These are phyloP conservation scores for Cyclocybe aegerita DNA, from an alignment of 768 basidiomycete species.

Conservation along the genomic window DNA sequence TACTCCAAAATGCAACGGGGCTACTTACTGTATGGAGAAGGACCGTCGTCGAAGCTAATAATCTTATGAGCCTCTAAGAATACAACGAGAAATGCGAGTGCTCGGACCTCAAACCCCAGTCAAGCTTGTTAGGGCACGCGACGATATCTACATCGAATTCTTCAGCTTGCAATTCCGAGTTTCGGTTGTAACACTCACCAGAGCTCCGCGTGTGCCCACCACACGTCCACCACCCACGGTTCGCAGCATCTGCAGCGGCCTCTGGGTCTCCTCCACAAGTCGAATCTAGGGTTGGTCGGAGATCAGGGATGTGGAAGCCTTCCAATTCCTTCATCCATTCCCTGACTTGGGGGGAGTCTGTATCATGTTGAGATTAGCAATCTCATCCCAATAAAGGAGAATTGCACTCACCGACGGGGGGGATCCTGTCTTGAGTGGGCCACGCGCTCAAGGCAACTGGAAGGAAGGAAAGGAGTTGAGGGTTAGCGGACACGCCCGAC, in stretches of 20 bases:
- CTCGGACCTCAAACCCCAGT: slow-evolving; percentile 66
- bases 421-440: slow-evolving; percentile 65
- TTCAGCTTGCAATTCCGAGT: neutral
- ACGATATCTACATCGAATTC: slow-evolving; percentile 46
- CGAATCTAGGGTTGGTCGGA: slow-evolving; percentile 62
- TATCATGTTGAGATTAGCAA: neutral
- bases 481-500: neutral
- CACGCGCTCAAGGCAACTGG: slow-evolving; percentile 35
- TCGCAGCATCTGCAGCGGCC: slow-evolving; percentile 51
- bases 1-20: neutral
- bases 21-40: slow-evolving; percentile 73
- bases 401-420: slow-evolving; percentile 51
- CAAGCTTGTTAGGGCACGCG: slow-evolving; percentile 64
- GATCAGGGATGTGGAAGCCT: slow-evolving; percentile 64
- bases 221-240: slow-evolving; percentile 89
- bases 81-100: neutral
- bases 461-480: slow-evolving; percentile 6
- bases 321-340: slow-evolving; percentile 78
- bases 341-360: slow-evolving; percentile 59
- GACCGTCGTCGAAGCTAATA: slow-evolving; percentile 81
- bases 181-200: slow-evolving; percentile 23
- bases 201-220: slow-evolving; percentile 62
- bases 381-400: neutral
- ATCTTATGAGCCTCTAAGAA: neutral
- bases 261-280: slow-evolving; percentile 58